phyloP scores from a whole-genome alignment of 805 yeast species.

The Danielia reshetovae region DNA sequence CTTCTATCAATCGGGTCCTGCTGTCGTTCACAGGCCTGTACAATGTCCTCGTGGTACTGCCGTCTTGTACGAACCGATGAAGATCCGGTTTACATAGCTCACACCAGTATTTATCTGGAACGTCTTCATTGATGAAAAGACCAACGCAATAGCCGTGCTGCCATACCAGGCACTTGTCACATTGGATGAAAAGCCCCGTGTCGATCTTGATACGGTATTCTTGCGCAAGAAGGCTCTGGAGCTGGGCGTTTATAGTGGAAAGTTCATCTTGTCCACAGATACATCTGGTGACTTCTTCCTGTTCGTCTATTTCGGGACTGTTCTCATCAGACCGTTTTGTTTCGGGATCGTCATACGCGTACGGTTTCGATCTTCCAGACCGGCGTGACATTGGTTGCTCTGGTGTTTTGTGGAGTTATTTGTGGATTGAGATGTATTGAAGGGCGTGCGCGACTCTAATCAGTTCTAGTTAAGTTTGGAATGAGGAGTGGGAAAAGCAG shows the following conservation, averaged over 20 bases:
- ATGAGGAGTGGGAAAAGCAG: no score
- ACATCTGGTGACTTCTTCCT: slow-evolving; percentile 41
- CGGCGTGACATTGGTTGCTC: slow-evolving; percentile 18
- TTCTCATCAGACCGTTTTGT: slow-evolving; percentile 8
- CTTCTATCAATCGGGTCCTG: slow-evolving; percentile 32
- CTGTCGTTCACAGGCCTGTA: slow-evolving; percentile 41
- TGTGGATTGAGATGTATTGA: no score
- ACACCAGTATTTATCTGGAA: slow-evolving; percentile 95
- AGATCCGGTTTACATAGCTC: slow-evolving; percentile 85
- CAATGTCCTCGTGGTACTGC: slow-evolving; percentile 23
- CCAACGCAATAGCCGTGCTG: slow-evolving; percentile 98
- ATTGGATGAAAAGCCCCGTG: slow-evolving; percentile 70
- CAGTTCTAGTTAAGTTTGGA: no score
- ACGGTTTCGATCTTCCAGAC: slow-evolving; percentile 10
- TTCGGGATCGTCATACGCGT: slow-evolving; percentile 2
- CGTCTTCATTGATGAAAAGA: slow-evolving; percentile 62
- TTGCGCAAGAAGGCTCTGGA: slow-evolving; percentile 22
- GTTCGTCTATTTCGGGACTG: slow-evolving; percentile 28
- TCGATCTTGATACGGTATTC: slow-evolving; percentile 40
- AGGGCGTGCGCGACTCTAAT: no score
- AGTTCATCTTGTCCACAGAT: slow-evolving; percentile 41
- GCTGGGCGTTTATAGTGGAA: slow-evolving; percentile 20
- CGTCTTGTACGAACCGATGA: slow-evolving; percentile 48
- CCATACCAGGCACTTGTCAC: slow-evolving; percentile 93
- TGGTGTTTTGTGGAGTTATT: no score